Conservation (phyloP, 2,329 filamentous ascomycete species). For the Teratosphaeria viscida region DNA sequence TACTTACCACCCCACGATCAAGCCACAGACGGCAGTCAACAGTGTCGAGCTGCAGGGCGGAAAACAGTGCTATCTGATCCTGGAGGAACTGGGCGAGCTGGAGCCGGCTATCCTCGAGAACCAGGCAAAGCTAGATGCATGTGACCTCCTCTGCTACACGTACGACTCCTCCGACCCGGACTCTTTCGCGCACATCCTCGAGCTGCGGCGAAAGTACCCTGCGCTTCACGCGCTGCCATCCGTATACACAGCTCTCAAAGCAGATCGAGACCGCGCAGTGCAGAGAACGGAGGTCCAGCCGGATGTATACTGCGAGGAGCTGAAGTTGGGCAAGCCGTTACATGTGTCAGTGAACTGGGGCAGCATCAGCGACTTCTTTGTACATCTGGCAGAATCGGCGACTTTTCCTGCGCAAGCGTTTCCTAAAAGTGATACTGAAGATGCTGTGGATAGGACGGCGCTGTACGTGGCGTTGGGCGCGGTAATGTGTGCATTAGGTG, state of each 20-base stretch:
- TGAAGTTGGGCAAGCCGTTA: slow-evolving; percentile 82
- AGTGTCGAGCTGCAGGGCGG: slow-evolving; percentile 92
- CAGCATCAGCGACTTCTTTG: slow-evolving; percentile 88
- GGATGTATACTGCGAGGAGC: slow-evolving; percentile 73
- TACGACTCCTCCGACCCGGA: slow-evolving; percentile 97
- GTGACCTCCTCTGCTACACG: slow-evolving; percentile 86
- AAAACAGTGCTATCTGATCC: slow-evolving; percentile 92
- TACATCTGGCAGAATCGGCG: slow-evolving; percentile 79
- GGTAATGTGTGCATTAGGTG: slow-evolving; percentile 47
- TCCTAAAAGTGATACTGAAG: slow-evolving; percentile 62
- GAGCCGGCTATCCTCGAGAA: slow-evolving; percentile 93
- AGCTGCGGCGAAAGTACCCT: slow-evolving; percentile 66
- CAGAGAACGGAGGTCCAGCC: slow-evolving; percentile 85
- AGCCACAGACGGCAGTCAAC: slow-evolving; percentile 86
- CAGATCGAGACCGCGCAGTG: slow-evolving; percentile 92
- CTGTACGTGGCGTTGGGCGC: slow-evolving; percentile 79
- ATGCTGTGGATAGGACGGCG: slow-evolving; percentile 67
- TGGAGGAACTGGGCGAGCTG: slow-evolving; percentile 91
- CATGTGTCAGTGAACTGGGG: slow-evolving; percentile 94
- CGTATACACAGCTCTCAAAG: slow-evolving; percentile 88
- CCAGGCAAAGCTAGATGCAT: slow-evolving; percentile 76
- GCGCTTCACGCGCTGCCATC: slow-evolving; percentile 82
- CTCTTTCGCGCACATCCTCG: slow-evolving; percentile 84
- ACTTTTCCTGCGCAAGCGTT: slow-evolving; percentile 83
- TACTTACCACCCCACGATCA: slow-evolving; percentile 87